Conservation (phyloP, 495 filamentous ascomycete species). For the Margaritispora aquatica region DNA sequence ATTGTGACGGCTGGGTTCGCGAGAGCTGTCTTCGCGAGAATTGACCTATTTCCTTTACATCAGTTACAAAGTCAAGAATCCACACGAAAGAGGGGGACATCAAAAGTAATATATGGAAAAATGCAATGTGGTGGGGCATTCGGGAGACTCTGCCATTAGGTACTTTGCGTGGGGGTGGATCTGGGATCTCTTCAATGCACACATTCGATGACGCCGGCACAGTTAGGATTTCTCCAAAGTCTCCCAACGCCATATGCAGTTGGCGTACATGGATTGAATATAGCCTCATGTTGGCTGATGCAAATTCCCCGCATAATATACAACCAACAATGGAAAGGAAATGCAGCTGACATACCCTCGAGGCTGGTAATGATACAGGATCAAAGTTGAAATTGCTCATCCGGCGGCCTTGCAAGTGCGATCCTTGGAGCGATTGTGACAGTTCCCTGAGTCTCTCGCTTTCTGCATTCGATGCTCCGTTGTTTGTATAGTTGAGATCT, state of each 20-base stretch:
- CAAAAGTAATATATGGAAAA: conserved; percentile 11
- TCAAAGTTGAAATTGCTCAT: conserved; percentile 83
- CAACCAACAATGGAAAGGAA: background rate
- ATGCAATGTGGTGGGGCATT: conserved; percentile 16
- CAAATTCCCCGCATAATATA: background rate
- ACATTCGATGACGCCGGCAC: background rate
- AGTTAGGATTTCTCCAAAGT: background rate
- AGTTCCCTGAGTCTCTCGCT: conserved; percentile 56
- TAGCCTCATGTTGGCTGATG: background rate
- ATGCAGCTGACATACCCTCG: conserved; percentile 56
- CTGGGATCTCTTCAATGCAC: background rate
- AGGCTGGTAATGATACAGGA: conserved; percentile 78
- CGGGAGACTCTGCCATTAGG: conserved; percentile 8
- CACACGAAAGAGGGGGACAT: conserved; percentile 1
- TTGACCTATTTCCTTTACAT: conserved; percentile 21
- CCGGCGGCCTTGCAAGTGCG: conserved; percentile 72
- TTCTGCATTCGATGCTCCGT: conserved; percentile 19
- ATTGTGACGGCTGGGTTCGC: conserved; percentile 22
- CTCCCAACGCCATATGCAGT: background rate
- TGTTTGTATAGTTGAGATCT: conserved; percentile 11
- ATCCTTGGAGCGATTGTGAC: conserved; percentile 62
- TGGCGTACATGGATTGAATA: background rate
- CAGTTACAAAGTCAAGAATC: conserved; percentile 2
- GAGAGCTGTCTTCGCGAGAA: conserved; percentile 29
- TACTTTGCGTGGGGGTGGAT: conserved; percentile 17